Conservation (phyloP, 495 filamentous ascomycete species). For the Polyplosphaeria fusca region DNA sequence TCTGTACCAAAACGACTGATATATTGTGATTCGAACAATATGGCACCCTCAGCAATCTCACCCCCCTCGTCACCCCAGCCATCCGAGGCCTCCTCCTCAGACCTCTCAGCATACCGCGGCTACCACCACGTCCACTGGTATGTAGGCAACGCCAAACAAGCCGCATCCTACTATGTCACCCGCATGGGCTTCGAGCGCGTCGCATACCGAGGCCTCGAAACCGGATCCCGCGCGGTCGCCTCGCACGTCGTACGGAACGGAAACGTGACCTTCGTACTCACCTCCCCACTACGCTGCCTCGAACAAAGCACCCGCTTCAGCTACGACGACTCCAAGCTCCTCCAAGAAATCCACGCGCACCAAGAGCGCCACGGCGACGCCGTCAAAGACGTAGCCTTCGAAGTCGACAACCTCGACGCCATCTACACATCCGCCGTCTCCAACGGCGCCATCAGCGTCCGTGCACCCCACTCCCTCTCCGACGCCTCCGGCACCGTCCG, state of each 20-base stretch:
- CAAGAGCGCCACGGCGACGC: constrained; percentile 80
- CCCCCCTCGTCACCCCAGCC: constrained; percentile 38
- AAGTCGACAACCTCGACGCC: constrained; percentile 77
- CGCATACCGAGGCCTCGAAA: constrained; percentile 85
- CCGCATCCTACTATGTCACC: constrained; percentile 77
- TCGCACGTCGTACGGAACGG: constrained; percentile 80
- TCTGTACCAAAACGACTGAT: too few species aligned
- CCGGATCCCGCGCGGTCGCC: constrained; percentile 68
- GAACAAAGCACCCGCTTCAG: constrained; percentile 52
- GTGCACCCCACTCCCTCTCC: constrained; percentile 50
- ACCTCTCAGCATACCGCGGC: constrained; percentile 57
- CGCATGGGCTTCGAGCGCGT: constrained; percentile 77
- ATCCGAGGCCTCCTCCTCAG: constrained; percentile 43
- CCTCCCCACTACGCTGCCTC: constrained; percentile 65
- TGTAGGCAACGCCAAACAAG: constrained; percentile 94
- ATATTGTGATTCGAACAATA: constrained; percentile 41
- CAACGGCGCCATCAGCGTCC: constrained; percentile 65
- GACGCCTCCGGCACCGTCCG: constrained; percentile 57
- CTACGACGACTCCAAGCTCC: constrained; percentile 51
- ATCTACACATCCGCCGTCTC: constrained; percentile 68
- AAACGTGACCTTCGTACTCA: constrained; percentile 76
- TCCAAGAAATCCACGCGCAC: constrained; percentile 71
- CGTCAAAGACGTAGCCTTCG: constrained; percentile 80
- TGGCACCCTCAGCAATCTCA: constrained; percentile 72
- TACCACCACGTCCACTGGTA: constrained; percentile 92